Base-by-base conservation (phyloP, 495 filamentous ascomycete genomes). In the Hyaloscypha finlandica region DNA sequence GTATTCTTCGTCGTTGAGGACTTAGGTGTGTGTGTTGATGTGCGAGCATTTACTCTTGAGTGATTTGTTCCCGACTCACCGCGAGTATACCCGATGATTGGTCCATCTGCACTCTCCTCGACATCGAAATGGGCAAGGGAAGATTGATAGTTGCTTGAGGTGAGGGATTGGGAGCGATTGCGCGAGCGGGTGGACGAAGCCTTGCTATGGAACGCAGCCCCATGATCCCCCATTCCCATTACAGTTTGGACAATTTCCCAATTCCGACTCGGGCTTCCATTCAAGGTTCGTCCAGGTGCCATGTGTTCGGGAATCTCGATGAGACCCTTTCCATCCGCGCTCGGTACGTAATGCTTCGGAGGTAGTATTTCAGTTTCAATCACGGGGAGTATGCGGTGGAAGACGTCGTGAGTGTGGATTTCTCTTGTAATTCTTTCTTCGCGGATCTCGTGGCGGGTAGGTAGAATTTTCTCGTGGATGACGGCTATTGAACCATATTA, bases 371-470 rank as follows among this genome's bases (percentile, higher is more conserved):
- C 63, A 55, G 66, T 71, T n/a, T 73, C 66, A 31, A 71, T 77
- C 51, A 88, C 73, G 4, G 86, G 86, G 9, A 81, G 81, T 31
- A 85, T 79, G 16, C 78, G 78, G 63, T 85, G 83, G 62, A 80
- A 80, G 22, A 83, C 72, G 35, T 88, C 81, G 70, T 88, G 75
- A 22, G 77, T 79, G 70, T 89, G 85, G 65, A 86, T 83, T 35
- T 88, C 85, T 31, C 84, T 81, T 4, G 81, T 78, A 33, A 86
- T 83, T 8, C 67, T 59, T 68, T 87, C 81, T 71, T 86, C 70
- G 16, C 74, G 68, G 51, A 86, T 75, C 45, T 86, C 74, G 70
- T 84, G 84, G 4, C 75, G 69, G 0, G 77, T 68, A 8, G 76
- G 76, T 22, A 75, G 76, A 57, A 89, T 73, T 2, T 74, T 77